These are phyloP conservation scores for Usnea hakonensis DNA, from an alignment of 495 filamentous ascomycete species.

Conservation along the genomic window DNA sequence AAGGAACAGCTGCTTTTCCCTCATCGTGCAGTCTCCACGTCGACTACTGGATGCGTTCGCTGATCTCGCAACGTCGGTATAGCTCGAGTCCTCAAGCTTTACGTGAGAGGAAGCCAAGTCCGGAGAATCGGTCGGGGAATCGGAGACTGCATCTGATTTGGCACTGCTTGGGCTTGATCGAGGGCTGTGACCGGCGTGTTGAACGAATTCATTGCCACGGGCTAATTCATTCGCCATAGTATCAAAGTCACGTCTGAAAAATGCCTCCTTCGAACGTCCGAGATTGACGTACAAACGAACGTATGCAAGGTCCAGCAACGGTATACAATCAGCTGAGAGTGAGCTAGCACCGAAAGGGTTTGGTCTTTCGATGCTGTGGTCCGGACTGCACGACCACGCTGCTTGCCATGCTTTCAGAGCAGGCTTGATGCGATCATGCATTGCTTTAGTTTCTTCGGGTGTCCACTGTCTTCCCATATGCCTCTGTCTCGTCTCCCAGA, in stretches of 20 bases:
- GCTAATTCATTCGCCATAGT: constrained; percentile 87
- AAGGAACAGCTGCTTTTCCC: constrained; percentile 84
- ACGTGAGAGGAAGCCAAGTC: constrained; percentile 30
- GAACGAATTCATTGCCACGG: constrained; percentile 65
- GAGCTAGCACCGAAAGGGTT: constrained; percentile 86
- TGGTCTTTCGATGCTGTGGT: constrained; percentile 80
- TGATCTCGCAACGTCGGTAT: not conserved
- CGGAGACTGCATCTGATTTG: constrained; percentile 1
- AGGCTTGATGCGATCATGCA: constrained; percentile 95
- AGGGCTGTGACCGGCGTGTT: constrained; percentile 63
- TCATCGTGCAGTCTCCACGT: constrained; percentile 47
- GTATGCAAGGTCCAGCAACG: constrained; percentile 89
- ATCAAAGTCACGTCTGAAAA: constrained; percentile 92
- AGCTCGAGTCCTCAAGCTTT: constrained; percentile 13
- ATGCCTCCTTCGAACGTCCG: constrained; percentile 81
- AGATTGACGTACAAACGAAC: constrained; percentile 90
- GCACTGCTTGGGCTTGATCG: constrained; percentile 17
- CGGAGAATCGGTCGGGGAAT: constrained; percentile 2
- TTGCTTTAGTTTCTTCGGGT: constrained; percentile 81
- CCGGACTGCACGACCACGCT: constrained; percentile 80
- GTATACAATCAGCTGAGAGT: constrained; percentile 87
- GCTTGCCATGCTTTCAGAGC: constrained; percentile 92
- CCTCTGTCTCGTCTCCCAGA: constrained; percentile 92
- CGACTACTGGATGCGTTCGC: constrained; percentile 29
- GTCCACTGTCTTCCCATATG: constrained; percentile 91